These are phyloP conservation scores for Penicillium herquei DNA, from an alignment of 495 filamentous ascomycete genomes.

Conservation along the genomic window DNA sequence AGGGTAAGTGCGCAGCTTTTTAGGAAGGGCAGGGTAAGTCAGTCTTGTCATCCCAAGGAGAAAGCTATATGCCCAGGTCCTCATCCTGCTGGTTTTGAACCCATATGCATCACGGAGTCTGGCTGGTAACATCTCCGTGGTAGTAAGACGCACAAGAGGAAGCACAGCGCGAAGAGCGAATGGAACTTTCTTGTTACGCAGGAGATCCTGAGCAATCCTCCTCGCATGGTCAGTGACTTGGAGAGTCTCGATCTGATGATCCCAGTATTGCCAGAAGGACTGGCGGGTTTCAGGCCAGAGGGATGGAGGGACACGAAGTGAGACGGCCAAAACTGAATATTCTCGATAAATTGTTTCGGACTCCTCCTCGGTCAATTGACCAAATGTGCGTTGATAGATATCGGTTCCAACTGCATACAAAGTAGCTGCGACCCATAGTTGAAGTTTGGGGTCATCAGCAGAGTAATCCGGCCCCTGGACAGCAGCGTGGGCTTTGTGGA, in stretches of 20 bases:
- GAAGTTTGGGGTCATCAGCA: conserved; percentile 35
- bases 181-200: conserved; percentile 25
- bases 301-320: conserved; percentile 31
- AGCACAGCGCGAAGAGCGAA: conserved; percentile 22
- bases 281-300: conserved; percentile 36
- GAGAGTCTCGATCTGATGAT: conserved; percentile 29
- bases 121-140: conserved; percentile 32
- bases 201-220: conserved; percentile 31
- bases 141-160: conserved; percentile 28
- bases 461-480: conserved; percentile 32
- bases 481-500: conserved; percentile 32
- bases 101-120: conserved; percentile 30
- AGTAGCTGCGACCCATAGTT: conserved; percentile 45
- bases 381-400: conserved; percentile 37
- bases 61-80: conserved; percentile 16
- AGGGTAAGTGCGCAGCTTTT: conserved; percentile 30
- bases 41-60: conserved; percentile 20
- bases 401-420: conserved; percentile 36
- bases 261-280: conserved; percentile 45
- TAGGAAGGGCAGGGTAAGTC: conserved; percentile 31
- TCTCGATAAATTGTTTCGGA: conserved; percentile 35
- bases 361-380: conserved; percentile 14
- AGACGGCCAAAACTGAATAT: conserved; percentile 36
- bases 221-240: conserved; percentile 31
- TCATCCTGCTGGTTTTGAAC: conserved; percentile 17